Evolutionary conservation across 2,329 filamentous ascomycete species (phyloP).

Genomic region (Ceratocystis colombiana): DNA sequence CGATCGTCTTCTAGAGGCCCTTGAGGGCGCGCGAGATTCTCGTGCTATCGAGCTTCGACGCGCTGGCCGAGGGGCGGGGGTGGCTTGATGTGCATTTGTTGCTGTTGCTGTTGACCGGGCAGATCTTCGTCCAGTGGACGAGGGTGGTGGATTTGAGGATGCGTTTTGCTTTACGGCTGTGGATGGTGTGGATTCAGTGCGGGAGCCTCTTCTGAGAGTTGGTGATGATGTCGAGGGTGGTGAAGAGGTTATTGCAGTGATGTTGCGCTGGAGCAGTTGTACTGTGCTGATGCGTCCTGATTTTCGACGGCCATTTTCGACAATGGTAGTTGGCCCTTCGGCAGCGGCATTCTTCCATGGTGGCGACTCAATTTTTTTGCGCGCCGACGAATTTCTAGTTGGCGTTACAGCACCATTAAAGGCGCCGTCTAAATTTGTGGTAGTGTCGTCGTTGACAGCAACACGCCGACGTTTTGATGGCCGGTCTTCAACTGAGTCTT

Average conservation of each 20-base stretch:
- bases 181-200: conserved; percentile 7
- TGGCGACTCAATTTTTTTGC: conserved; percentile 55
- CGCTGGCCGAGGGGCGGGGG: background rate
- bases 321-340: conserved; percentile 79
- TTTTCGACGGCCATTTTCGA: conserved; percentile 59
- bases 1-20: conserved; percentile 29
- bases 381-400: conserved; percentile 34
- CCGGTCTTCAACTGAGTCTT: conserved; percentile 36
- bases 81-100: background rate
- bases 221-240: background rate
- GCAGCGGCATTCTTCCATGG: conserved; percentile 84
- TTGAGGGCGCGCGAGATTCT: conserved; percentile 12
- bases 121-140: background rate
- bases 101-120: background rate
- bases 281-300: conserved; percentile 54
- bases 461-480: conserved; percentile 58
- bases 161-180: background rate
- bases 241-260: background rate
- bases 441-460: no score
- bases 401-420: conserved; percentile 29
- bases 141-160: background rate
- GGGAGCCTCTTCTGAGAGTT: background rate
- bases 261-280: conserved; percentile 15
- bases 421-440: conserved; percentile 29
- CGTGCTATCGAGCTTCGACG: conserved; percentile 14